Base-by-base conservation (phyloP, 441 rosid genomes). In the Gossypium aridum region DNA sequence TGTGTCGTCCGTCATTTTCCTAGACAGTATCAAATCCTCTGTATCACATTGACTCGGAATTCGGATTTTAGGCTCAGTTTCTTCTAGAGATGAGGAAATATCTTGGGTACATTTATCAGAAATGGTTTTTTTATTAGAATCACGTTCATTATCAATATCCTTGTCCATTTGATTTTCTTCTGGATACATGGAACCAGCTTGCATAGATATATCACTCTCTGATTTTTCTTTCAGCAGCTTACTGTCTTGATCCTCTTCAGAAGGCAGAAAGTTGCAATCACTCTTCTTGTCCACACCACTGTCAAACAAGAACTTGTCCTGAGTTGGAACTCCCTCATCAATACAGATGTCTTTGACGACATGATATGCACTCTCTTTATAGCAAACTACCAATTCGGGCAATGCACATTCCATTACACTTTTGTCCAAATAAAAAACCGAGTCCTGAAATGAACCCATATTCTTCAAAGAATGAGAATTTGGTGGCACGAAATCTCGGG, bases 331-430 rank as follows among this genome's bases (percentile, higher is more conserved):
- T 31, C 88, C 94, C 76, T 91, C 90, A 47, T 94, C 97, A 3
- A 91, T 54, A 7, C 97, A 94, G 34, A 92, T 91, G 64, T 94
- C 98, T 79, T 92, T 94, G 7, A 90, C 85, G 0, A 85, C 86
- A 81, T 86, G 87, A 72, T 76, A 84, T 45, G 85, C 71, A 31
- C 75, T 82, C 80, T 87, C 97, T 73, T 87, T 85, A 80, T 84
- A 89, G 71, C 97, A 89, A 76, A 91, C 88, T 25, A 85, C 79
- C 62, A 87, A 76, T 82, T 92, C 93, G 4, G 91, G 92, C 66
- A 86, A 54, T 34, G 88, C 89, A 51, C 85, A 85, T 61, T 84
- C 92, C 47, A 79, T 84, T 14, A 87, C 86, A 75, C 74, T 86
- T 83, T 88, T 89, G 79, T 89, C 92, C 79, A 86, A 77, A 60